Conservation (phyloP, 2,329 filamentous ascomycete genomes). For the Fusarium pseudocircinatum region DNA sequence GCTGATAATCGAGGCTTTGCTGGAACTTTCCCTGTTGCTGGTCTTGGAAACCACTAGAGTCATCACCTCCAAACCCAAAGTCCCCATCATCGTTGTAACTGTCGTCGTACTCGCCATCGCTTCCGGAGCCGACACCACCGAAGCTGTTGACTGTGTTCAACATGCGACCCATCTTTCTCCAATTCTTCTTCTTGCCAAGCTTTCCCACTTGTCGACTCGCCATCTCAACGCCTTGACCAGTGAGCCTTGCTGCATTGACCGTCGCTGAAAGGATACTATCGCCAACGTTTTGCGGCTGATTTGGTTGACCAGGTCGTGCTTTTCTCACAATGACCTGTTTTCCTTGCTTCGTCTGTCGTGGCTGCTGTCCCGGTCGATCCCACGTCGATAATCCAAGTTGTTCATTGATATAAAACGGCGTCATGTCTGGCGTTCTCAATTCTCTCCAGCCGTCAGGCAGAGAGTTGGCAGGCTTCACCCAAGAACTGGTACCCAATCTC, state of each 20-base stretch:
- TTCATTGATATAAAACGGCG: slow-evolving; percentile 43
- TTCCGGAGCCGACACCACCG: neutral
- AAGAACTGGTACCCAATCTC: slow-evolving; percentile 32
- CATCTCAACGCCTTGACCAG: slow-evolving; percentile 28
- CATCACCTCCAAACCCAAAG: neutral
- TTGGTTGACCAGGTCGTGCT: slow-evolving; percentile 10
- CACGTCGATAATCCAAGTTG: slow-evolving; percentile 38
- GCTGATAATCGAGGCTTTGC: slow-evolving; percentile 19
- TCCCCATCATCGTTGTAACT: slow-evolving; percentile 1
- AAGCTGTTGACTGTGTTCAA: slow-evolving; percentile 14
- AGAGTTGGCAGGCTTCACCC: slow-evolving; percentile 36
- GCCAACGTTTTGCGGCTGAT: neutral
- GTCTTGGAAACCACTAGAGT: slow-evolving; percentile 1
- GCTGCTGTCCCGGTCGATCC: slow-evolving; percentile 44
- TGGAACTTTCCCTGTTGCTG: slow-evolving; percentile 27
- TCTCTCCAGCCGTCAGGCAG: slow-evolving; percentile 42
- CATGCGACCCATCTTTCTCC: slow-evolving; percentile 36
- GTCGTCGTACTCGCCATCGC: slow-evolving; percentile 16
- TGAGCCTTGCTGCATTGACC: slow-evolving; percentile 34
- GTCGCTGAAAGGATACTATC: slow-evolving; percentile 31
- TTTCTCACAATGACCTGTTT: slow-evolving; percentile 1
- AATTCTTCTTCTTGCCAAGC: slow-evolving; percentile 41
- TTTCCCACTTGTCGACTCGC: slow-evolving; percentile 40
- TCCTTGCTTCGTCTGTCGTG: slow-evolving; percentile 15
- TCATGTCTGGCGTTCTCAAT: slow-evolving; percentile 40